Evolutionary conservation across 106 monocot genomes (phyloP).

Genomic region (Chionographis japonica): DNA sequence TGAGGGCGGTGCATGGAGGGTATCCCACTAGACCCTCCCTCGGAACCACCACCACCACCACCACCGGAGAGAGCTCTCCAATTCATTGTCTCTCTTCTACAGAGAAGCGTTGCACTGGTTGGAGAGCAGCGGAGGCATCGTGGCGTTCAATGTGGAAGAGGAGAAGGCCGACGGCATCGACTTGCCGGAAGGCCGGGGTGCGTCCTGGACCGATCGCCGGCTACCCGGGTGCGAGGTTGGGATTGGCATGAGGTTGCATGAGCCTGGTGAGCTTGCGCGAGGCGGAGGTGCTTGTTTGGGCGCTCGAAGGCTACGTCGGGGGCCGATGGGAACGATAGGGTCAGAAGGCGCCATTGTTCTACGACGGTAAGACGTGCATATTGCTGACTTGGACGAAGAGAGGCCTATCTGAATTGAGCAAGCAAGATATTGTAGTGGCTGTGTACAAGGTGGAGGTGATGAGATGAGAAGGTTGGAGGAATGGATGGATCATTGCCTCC

Average conservation of each 20-base stretch:
- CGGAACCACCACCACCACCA: too few species aligned
- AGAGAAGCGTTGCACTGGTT: neutral
- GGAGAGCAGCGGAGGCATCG: neutral
- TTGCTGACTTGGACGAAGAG: neutral
- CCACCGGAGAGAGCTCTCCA: neutral
- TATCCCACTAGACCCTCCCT: neutral
- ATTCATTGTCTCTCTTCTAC: neutral
- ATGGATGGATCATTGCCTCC: neutral
- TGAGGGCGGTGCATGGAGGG: neutral
- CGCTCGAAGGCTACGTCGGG: neutral
- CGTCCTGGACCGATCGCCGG: neutral
- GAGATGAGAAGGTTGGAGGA: neutral
- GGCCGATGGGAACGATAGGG: neutral
- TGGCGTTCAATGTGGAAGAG: neutral
- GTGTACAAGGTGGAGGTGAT: neutral
- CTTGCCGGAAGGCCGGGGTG: neutral
- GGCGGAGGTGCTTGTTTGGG: constrained; percentile 1
- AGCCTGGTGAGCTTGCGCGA: neutral
- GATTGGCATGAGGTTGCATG: neutral
- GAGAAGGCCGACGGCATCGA: neutral
- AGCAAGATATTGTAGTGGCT: neutral
- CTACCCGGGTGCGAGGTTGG: neutral
- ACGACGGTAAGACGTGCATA: neutral
- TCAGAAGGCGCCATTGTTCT: neutral
- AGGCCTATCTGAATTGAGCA: too few species aligned